Base-by-base conservation (phyloP, 208 protist species). In the Acanthamoeba castellanii region DNA sequence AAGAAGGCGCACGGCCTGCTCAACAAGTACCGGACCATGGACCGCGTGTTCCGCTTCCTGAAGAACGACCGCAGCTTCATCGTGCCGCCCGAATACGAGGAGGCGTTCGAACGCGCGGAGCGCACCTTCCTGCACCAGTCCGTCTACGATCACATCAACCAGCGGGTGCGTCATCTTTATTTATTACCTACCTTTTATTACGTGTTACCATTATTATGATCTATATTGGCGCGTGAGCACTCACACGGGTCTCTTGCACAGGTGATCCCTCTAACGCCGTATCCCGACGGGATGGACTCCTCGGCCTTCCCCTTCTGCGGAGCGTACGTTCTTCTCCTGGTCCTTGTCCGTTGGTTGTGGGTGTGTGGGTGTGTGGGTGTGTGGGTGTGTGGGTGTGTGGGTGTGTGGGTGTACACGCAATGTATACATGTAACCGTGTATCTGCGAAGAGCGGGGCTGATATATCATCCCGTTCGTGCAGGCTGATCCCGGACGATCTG, bases 1-100 rank as follows among this genome's bases (percentile, higher is more conserved):
- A 94, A 94, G 92, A 94, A 94, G 42, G 92, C 92, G 11, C 50
- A 93, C 25, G 59, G 66, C 4, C 88, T 93, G 8, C 61, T 93
- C 13, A 70, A n/a, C 55, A 93, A 93, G 61, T 93, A 93, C 45
- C 57, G 64, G 11, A 59, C 66, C 18, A 93, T 93, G 88, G 66
- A 78, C 32, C 88, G 88, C 11, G 88, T 93, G 27, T 93, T 93
- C 25, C 57, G 88, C 1, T 93, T 64, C 64, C 30, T 93, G 6
- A 70, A 47, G n/a, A 78, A 47, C 37, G 88, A 78, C 25, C 34
- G 64, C 22, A 70, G 78, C 64, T 76, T 32, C 22, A 25, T 93
- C 7, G 64, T 93, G 37, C 88, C 88, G 55, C 88, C 34, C 27
- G 88, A 93, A 9, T 93, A 93, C 64, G 88, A 93, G 47, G 64